Evolutionary conservation across 2,329 filamentous ascomycete species (phyloP), one percentile per base, ranked within the genome.

Genomic region (Boeremia exigua): DNA sequence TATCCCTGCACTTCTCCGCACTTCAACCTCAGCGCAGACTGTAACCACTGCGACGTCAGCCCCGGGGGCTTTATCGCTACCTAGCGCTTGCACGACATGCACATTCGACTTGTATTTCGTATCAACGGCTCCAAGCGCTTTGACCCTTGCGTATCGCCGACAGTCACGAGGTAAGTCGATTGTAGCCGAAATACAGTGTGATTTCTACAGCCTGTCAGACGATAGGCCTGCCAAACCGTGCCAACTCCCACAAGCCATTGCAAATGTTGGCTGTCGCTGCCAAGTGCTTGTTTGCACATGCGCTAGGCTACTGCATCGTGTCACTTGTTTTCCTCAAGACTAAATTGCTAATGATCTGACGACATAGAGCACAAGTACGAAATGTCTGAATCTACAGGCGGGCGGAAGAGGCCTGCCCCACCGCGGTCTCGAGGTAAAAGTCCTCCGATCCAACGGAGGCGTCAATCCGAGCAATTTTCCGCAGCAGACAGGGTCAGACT

Each of bases 381-480:
- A n/a, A 39, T 27, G 11, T 15, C 11, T 11, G 36, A 46, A 10
- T 32, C 45, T 6, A 65, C 62, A 61, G 60, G 49, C 39, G 43
- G 40, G 38, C 58, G 54, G 15, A 69, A 70, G 37, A 59, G 66
- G 23, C 54, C 57, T 7, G 33, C 50, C 6, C 53, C 46, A 6
- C 36, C 63, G 46, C 49, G 48, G 6, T 61, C 62, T 30, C 54
- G 59, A 17, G 62, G 61, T 3, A 48, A 59, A 8, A 69, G 65
- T 42, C 66, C 66, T 40, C 62, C 65, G 9, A 43, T 59, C 2
- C 66, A 70, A 39, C 47, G 65, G 17, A 53, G 39, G 29, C 61
- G 61, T 6, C 33, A 40, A 38, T 38, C 37, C 3, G 51, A 58
- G 12, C 50, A 49, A 25, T 27, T 25, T 2, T 29, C 36, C 4